Evolutionary conservation across 1,139 yeast species (phyloP).

Genomic region (Wickerhamomyces sp.): DNA sequence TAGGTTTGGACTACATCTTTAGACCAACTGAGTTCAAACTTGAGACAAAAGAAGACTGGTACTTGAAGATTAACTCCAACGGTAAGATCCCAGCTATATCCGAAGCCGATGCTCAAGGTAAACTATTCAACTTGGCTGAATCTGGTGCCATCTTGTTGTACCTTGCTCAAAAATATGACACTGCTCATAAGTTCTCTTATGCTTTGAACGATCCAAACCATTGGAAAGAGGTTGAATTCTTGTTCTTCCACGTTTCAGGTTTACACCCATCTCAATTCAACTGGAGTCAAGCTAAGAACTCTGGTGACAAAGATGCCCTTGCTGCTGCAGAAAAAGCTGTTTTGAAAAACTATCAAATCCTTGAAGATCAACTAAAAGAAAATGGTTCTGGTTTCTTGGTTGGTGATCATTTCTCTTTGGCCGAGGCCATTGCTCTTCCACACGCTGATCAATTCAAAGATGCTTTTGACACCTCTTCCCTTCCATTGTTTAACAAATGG

Average conservation of each 20-base stretch:
- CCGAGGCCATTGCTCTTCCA: constrained; percentile 44
- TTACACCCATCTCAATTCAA: constrained; percentile 58
- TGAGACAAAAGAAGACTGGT: constrained; percentile 41
- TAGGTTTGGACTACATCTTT: constrained; percentile 42
- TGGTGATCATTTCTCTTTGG: constrained; percentile 48
- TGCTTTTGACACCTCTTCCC: constrained; percentile 25
- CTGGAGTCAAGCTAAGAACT: constrained; percentile 40
- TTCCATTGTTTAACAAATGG: constrained; percentile 41
- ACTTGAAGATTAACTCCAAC: constrained; percentile 41
- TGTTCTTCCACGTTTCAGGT: constrained; percentile 51
- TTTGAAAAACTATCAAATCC: constrained; percentile 41
- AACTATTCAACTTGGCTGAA: constrained; percentile 39
- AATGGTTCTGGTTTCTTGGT: constrained; percentile 45
- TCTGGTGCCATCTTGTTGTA: constrained; percentile 55
- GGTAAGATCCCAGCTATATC: constrained; percentile 46
- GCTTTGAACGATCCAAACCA: constrained; percentile 35
- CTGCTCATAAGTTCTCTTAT: constrained; percentile 40
- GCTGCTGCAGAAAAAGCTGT: constrained; percentile 42
- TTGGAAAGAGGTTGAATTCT: constrained; percentile 40
- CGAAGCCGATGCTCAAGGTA: constrained; percentile 36
- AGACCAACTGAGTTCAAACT: constrained; percentile 33
- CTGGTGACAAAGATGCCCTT: constrained; percentile 40
- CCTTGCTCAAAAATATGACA: constrained; percentile 48
- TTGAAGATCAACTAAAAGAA: constrained; percentile 38
- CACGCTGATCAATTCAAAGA: constrained; percentile 27